Evolutionary conservation across 139 green algal genomes (phyloP), one percentile per base, ranked within the genome.

Genomic region (Desmodesmus armatus): DNA sequence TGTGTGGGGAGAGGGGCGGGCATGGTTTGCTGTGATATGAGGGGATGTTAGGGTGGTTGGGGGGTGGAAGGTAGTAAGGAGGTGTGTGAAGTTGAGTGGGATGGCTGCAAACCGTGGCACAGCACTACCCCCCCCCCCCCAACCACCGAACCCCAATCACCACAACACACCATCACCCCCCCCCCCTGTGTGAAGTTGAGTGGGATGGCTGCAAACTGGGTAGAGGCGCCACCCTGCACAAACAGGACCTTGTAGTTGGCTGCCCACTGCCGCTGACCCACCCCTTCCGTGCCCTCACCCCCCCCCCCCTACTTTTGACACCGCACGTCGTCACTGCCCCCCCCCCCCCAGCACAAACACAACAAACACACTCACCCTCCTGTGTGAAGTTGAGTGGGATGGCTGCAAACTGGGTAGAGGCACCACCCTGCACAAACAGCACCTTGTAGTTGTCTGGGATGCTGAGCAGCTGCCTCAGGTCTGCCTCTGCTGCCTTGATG

Each of bases 381-480:
- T 74, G 60, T 29, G 91, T 87, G 31, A 99, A 90, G 92, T 99
- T 99, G 21, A 99, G 87, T 17, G 95, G 96, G 33, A 99, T 92
- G 47, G 94, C 91, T n/a, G 97, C 86, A 82, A 99, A 99, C 88
- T 99, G 96, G 31, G 92, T 93, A 43, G 93, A 96, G 71, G 98
- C 98, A 27, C 98, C 98, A 37, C 96, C 97, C 76, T 86, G 85
- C 13, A 91, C 29, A 73, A 91, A 91, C 29, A 91, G 75, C 23
- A 97, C 95, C 78, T 98, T 95, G 92, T 99, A 99, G 89, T 98
- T 97, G 84, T 96, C 92, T 6, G 98, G 96, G 87, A 99, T 98
- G 80, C 63, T 76, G 13, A 99, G 87, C 84, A 99, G 93, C 23
- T 78, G 74, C 41, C 97, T 93, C 43, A 99, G 91, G 88, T 99